Conservation (phyloP, 2,329 filamentous ascomycete genomes). For the Talaromyces sp. region DNA sequence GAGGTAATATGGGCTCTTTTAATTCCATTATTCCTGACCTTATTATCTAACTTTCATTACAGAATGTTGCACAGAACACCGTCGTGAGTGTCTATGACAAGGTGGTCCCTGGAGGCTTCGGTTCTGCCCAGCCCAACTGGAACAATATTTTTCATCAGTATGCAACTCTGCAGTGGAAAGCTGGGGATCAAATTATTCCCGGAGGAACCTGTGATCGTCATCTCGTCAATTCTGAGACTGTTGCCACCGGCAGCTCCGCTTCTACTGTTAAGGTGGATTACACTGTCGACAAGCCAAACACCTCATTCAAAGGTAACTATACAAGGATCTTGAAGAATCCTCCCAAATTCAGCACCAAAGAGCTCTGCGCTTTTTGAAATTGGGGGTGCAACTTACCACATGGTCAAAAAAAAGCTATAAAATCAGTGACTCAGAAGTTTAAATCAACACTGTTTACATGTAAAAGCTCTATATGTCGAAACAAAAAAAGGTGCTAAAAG, state of each 20-base stretch:
- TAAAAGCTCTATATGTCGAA: neutral
- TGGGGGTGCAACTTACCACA: neutral
- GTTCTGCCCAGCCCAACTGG: slow-evolving; percentile 6
- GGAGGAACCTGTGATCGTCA: slow-evolving; percentile 6
- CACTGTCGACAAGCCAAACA: neutral
- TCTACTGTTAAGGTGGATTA: neutral
- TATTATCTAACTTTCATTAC: neutral
- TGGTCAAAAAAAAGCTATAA: neutral
- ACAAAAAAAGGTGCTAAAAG: neutral
- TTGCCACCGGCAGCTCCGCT: slow-evolving; percentile 2
- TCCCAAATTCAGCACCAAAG: slow-evolving; percentile 3
- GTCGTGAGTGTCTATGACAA: slow-evolving; percentile 8
- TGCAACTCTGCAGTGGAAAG: slow-evolving; percentile 5
- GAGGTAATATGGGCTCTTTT: neutral
- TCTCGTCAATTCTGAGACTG: slow-evolving; percentile 5
- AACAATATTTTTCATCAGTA: slow-evolving; percentile 8
- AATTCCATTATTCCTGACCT: neutral
- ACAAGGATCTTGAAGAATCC: slow-evolving; percentile 2
- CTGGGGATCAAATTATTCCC: slow-evolving; percentile 2
- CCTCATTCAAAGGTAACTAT: slow-evolving; percentile 7
- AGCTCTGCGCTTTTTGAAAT: neutral
- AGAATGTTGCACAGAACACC: slow-evolving; percentile 9
- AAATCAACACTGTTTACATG: neutral
- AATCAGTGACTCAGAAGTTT: neutral
- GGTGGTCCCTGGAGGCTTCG: slow-evolving; percentile 7